Percentiles rank a stretch among this genome's conserved stretches.
phyloP scores from a whole-genome alignment of 164 flowering plant genomes.

The Dillenia suffruticosa region DNA sequence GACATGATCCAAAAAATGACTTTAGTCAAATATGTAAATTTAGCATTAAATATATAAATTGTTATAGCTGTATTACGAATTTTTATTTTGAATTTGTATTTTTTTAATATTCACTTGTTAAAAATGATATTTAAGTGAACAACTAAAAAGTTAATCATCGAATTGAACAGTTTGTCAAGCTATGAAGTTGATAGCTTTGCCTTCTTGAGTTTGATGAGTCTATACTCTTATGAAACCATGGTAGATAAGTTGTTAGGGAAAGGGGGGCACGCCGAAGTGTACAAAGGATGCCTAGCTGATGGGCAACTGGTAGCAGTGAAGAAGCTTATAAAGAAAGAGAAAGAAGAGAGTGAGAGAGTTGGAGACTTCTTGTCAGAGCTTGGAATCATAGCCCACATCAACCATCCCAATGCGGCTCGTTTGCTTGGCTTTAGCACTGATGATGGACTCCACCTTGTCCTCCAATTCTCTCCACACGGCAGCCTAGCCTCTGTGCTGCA shows the following conservation, averaged over 20 bases:
- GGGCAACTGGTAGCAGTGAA: constrained; percentile 86
- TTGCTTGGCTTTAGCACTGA: constrained; percentile 77
- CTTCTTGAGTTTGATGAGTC: too few species aligned
- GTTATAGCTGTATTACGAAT: too few species aligned
- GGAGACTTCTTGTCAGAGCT: constrained; percentile 90
- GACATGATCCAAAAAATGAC: too few species aligned
- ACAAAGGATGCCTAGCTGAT: constrained; percentile 64
- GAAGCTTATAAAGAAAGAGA: constrained; percentile 50
- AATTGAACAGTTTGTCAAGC: background rate
- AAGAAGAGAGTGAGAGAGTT: constrained; percentile 51
- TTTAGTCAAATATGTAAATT: too few species aligned
- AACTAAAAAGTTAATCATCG: background rate
- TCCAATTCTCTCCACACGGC: constrained; percentile 72
- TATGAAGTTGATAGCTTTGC: too few species aligned
- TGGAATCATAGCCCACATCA: constrained; percentile 87
- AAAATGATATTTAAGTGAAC: background rate
- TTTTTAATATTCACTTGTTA: background rate
- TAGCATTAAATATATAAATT: too few species aligned
- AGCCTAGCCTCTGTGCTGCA: constrained; percentile 78
- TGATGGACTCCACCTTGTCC: constrained; percentile 76
- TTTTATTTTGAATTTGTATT: background rate
- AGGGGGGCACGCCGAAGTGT: constrained; percentile 93
- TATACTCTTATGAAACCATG: background rate
- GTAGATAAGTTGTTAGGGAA: constrained; percentile 81
- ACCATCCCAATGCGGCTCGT: constrained; percentile 80